These are phyloP conservation scores for Chloroidium sp. DNA, from an alignment of 163 green algal genomes.

Conservation along the genomic window DNA sequence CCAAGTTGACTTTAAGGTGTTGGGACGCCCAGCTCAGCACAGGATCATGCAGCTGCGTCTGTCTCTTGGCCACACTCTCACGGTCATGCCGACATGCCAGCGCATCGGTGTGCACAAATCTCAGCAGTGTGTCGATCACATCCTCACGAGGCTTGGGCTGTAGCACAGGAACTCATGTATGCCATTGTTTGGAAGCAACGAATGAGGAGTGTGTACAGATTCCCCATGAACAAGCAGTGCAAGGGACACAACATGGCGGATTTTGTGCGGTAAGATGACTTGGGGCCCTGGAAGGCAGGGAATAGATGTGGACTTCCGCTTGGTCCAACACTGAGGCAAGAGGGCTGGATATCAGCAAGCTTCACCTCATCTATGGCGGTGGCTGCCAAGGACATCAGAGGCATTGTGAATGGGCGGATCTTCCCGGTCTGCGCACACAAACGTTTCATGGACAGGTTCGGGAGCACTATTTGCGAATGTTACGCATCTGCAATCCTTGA, in stretches of 20 bases:
- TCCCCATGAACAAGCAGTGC: too few relatives aligned
- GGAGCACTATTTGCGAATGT: not conserved
- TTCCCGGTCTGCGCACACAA: slow-evolving; percentile 13
- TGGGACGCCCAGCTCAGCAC: slow-evolving; percentile 53
- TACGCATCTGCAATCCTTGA: not conserved
- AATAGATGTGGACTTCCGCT: too few relatives aligned
- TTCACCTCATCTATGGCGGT: slow-evolving; percentile 78
- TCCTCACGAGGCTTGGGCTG: slow-evolving; percentile 3
- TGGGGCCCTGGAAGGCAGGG: too few relatives aligned
- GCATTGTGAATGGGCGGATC: slow-evolving; percentile 84
- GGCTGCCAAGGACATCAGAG: slow-evolving; percentile 80
- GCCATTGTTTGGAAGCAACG: not conserved
- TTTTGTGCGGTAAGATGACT: too few relatives aligned
- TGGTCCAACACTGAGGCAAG: not conserved
- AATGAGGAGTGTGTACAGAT: too few relatives aligned
- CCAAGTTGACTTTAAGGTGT: slow-evolving; percentile 46
- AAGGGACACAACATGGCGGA: too few relatives aligned
- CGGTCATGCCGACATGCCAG: slow-evolving; percentile 53
- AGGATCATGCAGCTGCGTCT: slow-evolving; percentile 60
- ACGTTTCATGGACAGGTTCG: too few relatives aligned
- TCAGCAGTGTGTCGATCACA: slow-evolving; percentile 50
- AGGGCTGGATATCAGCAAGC: not conserved
- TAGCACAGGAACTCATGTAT: not conserved
- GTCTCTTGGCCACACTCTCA: slow-evolving; percentile 30
- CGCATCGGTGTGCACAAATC: slow-evolving; percentile 76